These are phyloP conservation scores for Ramalina intermedia DNA, from an alignment of 495 filamentous ascomycete genomes.

Conservation along the genomic window DNA sequence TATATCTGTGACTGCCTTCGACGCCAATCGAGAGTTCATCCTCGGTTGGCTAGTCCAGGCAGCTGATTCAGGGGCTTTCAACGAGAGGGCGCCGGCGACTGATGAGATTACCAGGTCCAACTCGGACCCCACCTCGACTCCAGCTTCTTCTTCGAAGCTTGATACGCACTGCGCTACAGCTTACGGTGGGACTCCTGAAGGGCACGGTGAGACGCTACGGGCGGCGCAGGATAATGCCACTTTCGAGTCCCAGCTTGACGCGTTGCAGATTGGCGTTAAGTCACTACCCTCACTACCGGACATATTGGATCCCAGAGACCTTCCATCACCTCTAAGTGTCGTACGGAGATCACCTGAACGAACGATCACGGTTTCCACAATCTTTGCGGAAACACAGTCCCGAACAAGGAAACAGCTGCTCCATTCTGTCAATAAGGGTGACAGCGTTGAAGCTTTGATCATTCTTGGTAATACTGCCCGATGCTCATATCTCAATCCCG, in stretches of 20 bases:
- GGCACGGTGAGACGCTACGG: neutral
- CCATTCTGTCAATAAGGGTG: too few relatives aligned
- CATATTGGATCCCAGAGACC: neutral
- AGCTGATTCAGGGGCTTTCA: conserved; percentile 14
- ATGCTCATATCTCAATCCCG: neutral
- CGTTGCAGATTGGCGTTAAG: neutral
- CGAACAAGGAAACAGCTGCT: too few relatives aligned
- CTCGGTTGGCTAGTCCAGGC: conserved; percentile 16
- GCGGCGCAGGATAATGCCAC: neutral
- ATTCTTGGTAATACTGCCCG: neutral
- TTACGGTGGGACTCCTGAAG: neutral
- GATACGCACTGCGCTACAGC: neutral
- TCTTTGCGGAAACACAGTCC: too few relatives aligned
- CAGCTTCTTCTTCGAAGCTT: neutral
- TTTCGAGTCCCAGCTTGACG: neutral
- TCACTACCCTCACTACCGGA: neutral
- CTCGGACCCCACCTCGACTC: too few relatives aligned
- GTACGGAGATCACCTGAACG: too few relatives aligned
- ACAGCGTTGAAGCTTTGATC: too few relatives aligned
- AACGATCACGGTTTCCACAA: too few relatives aligned
- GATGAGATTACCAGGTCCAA: neutral
- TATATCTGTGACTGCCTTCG: conserved; percentile 19
- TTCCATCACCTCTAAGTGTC: too few relatives aligned
- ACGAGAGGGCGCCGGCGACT: neutral
- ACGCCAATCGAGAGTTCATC: conserved; percentile 22